Percentiles rank a stretch among this genome's conserved stretches.
phyloP scores from a whole-genome alignment of 805 yeast species.

The Groenewaldozyma tartarivorans region DNA sequence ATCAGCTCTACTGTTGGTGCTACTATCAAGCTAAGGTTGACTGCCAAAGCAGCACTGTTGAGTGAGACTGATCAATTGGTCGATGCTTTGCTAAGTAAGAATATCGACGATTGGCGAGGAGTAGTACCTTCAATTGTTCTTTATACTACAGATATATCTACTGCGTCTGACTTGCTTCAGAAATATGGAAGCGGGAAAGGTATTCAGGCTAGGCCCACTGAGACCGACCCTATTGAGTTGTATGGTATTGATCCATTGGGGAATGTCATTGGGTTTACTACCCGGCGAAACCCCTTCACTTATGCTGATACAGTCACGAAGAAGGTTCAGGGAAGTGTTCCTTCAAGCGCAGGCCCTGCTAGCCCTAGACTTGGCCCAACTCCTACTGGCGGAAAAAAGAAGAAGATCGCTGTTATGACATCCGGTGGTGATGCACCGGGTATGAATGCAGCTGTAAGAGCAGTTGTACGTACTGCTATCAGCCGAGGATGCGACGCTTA shows the following conservation, averaged over 20 bases:
- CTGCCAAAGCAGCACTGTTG: constrained; percentile 19
- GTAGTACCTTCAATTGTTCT: constrained; percentile 37
- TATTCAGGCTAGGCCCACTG: constrained; percentile 37
- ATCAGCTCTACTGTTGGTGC: constrained; percentile 17
- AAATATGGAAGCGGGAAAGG: constrained; percentile 19
- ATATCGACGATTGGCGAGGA: constrained; percentile 41
- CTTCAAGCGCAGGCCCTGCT: constrained; percentile 7
- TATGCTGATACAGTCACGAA: constrained; percentile 5
- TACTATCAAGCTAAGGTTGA: constrained; percentile 24
- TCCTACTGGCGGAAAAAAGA: constrained; percentile 21
- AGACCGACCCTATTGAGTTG: constrained; percentile 62
- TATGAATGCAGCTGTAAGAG: constrained; percentile 93
- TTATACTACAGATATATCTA: constrained; percentile 32
- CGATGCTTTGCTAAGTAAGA: constrained; percentile 12
- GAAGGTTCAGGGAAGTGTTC: neutral
- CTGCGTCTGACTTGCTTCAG: constrained; percentile 3
- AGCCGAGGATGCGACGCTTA: constrained; percentile 80
- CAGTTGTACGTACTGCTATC: constrained; percentile 90
- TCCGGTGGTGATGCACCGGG: constrained; percentile 99
- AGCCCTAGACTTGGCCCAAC: constrained; percentile 11
- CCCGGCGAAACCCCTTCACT: constrained; percentile 27
- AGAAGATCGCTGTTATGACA: constrained; percentile 89
- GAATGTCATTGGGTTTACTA: constrained; percentile 68
- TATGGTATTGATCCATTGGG: constrained; percentile 82
- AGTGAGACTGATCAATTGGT: constrained; percentile 13